Base-by-base conservation (phyloP, 495 filamentous ascomycete species). In the Penicillium bialowiezense region DNA sequence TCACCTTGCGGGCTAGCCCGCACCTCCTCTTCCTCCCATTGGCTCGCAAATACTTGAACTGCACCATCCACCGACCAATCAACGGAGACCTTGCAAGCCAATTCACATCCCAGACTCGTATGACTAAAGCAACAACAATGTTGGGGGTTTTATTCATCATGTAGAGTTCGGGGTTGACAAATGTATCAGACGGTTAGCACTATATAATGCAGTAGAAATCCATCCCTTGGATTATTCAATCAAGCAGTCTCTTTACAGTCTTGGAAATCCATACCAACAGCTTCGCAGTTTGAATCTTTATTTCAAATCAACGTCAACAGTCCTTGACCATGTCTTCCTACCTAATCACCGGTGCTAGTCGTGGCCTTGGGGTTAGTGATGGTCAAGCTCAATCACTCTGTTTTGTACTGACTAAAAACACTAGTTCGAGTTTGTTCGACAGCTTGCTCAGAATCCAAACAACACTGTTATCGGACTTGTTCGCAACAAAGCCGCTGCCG, bases 381-480 rank as follows among this genome's bases (percentile, higher is more conserved):
- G n/a, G n/a, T n/a, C n/a, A n/a, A n/a, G n/a, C n/a, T n/a, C n/a
- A n/a, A n/a, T n/a, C n/a, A n/a, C n/a, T n/a, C n/a, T n/a, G n/a
- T n/a, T n/a, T n/a, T n/a, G n/a, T n/a, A n/a, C n/a, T n/a, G n/a
- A n/a, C n/a, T n/a, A n/a, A 32, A 32, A 10, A 26, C 29, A 32
- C 23, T 32, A 32, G 29, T 32, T 32, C 12, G 29, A 32, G 3
- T 32, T 38, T 20, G 17, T 76, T 12, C 41, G 48, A 5, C 57
- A 71, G 28, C 45, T 76, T 35, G 67, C 72, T 3, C 36, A 32
- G 15, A 58, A 77, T 41, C 54, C 62, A 13, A 49, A 50, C 2
- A 74, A 75, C 47, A 43, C 53, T 1, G 64, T 79, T 24, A 48
- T 79, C 33, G 74, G 65, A 20, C 51, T 79, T 0, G 72, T 75